Evolutionary conservation across 2,329 filamentous ascomycete genomes (phyloP), one percentile per base, ranked within the genome.

Genomic region (Gremmenia infestans): DNA sequence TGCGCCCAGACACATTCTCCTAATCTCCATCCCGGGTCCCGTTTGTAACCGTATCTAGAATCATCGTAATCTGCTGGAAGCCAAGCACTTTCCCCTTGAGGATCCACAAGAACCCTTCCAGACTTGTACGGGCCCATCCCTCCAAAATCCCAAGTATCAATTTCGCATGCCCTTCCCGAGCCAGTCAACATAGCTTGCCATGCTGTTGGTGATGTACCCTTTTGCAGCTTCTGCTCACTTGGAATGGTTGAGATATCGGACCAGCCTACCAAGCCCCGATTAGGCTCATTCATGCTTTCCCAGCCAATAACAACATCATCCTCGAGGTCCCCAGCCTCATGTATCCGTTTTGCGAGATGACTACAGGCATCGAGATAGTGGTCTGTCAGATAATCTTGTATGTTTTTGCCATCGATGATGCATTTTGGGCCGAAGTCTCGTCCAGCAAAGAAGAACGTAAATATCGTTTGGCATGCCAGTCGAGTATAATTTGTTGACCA

Each of bases 1-100:
- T 97, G 93, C 3, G 94, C 93, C 94, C 94, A 99, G 42, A 99
- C 72, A 67, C 94, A 97, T 72, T 95, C 85, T n/a, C 94, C 94
- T 17, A 99, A 75, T 70, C 87, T 92, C 94, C 94, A 99, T 7
- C 79, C 86, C 0, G 88, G 81, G 67, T 96, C 90, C 61, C 94
- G 83, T 69, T 88, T 91, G 85, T 90, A 99, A 37, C 90, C 90
- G 70, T 99, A 99, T 61, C 85, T 82, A 12, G 83, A 86, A 63
- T 99, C 94, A 66, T 96, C 88, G 69, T 93, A 91, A 56, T 84
- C 85, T n/a, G 76, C 76, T 2, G 90, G 85, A 23, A 99, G 73
- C 94, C 94, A 99, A 0, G 89, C 90, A 23, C 78, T 82, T 65
- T 89, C 86, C 17, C 93, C 94, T 67, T 93, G 85, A 0, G 95